Evolutionary conservation across 225 moss, liverwort and hornwort genomes (phyloP).

Genomic region (Marchantia paleacea): DNA sequence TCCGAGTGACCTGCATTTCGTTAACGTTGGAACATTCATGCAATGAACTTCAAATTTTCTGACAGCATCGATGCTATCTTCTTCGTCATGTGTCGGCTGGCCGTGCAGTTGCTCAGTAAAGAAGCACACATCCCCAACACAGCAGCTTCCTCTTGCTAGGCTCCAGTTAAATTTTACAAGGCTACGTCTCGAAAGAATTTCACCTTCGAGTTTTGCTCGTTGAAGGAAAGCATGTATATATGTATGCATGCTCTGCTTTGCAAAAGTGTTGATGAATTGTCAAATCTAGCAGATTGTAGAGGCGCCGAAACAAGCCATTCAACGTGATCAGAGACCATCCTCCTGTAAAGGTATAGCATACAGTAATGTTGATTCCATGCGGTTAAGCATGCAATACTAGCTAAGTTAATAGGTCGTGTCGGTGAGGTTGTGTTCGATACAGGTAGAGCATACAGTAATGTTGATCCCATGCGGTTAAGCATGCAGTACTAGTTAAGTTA

Average conservation of each 20-base stretch:
- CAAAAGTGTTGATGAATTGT: neutral
- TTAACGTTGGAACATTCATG: neutral
- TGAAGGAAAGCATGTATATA: neutral
- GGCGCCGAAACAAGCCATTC: neutral
- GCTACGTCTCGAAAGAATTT: neutral
- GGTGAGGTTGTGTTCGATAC: too few species aligned
- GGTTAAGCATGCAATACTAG: too few species aligned
- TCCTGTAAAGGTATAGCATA: too few species aligned
- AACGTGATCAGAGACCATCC: too few species aligned
- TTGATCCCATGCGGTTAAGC: too few species aligned
- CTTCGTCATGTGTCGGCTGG: constrained; percentile 12
- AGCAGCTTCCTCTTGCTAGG: constrained; percentile 14
- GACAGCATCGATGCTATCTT: constrained; percentile 4
- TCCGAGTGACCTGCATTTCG: neutral
- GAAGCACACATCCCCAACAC: constrained; percentile 19
- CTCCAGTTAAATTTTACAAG: neutral
- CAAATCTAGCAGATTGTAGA: neutral
- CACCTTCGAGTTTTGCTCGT: neutral
- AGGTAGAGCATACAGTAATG: too few species aligned
- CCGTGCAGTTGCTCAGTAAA: constrained; percentile 34
- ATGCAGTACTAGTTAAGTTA: too few species aligned
- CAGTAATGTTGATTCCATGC: too few species aligned
- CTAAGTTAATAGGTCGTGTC: too few species aligned
- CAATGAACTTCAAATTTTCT: neutral
- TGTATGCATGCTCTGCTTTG: neutral